phyloP scores from a whole-genome alignment of 495 filamentous ascomycete genomes.

The Hypoxylon cercidicola region DNA sequence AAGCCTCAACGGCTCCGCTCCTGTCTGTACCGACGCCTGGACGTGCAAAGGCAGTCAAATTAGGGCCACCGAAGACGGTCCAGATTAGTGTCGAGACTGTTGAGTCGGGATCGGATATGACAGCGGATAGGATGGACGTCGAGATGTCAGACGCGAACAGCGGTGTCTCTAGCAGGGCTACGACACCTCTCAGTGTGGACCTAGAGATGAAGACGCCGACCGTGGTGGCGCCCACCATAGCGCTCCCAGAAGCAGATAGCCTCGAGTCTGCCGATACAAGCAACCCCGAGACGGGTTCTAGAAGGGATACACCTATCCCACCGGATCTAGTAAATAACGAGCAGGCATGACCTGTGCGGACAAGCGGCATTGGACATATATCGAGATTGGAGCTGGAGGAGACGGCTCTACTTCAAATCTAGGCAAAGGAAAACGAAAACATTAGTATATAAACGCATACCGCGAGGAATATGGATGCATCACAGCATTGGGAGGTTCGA shows the following conservation, averaged over 20 bases:
- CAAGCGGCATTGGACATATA: not conserved
- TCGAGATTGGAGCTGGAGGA: not conserved
- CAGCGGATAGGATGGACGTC: constrained; percentile 47
- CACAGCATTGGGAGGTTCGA: constrained; percentile 14
- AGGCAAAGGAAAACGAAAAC: not conserved
- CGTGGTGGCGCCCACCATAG: constrained; percentile 17
- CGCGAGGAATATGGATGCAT: constrained; percentile 31
- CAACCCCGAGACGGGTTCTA: constrained; percentile 20
- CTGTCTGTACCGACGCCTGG: not conserved
- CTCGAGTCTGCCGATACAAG: constrained; percentile 25
- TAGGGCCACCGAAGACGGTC: constrained; percentile 30
- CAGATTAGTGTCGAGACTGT: constrained; percentile 42
- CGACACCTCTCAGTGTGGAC: constrained; percentile 39
- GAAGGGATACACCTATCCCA: constrained; percentile 41
- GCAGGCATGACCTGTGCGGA: not conserved
- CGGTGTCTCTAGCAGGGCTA: constrained; percentile 43
- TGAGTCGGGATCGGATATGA: constrained; percentile 42
- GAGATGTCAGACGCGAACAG: constrained; percentile 58
- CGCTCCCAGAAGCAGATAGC: constrained; percentile 1
- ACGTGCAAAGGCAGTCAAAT: constrained; percentile 12
- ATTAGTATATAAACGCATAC: constrained; percentile 29
- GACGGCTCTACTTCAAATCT: not conserved
- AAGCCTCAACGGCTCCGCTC: not conserved
- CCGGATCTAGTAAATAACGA: constrained; percentile 23
- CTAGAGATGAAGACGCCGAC: constrained; percentile 51